A percentile compares a stretch with the other conserved stretches of the same genome.
phyloP scores from a whole-genome alignment of 495 filamentous ascomycete genomes.

The Penicillium manginii region DNA sequence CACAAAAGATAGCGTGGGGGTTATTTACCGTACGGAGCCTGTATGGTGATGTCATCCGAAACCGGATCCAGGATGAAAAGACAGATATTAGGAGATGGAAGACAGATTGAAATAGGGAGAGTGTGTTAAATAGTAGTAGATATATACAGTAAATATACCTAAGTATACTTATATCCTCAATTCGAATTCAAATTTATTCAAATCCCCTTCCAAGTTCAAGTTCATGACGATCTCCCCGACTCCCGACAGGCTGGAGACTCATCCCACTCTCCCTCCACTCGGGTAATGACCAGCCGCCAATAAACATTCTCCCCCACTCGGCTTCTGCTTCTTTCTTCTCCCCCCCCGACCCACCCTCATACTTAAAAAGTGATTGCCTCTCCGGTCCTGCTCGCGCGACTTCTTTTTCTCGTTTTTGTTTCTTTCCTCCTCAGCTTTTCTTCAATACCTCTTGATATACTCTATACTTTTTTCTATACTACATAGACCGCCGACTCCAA shows the following conservation, averaged over 20 bases:
- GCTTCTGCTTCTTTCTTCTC: slow-evolving; percentile 31
- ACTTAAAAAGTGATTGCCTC: slow-evolving; percentile 27
- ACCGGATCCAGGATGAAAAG: background rate
- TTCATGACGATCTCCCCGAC: slow-evolving; percentile 13
- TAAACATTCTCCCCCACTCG: slow-evolving; percentile 28
- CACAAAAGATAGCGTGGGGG: slow-evolving; percentile 30
- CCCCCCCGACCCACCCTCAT: slow-evolving; percentile 37
- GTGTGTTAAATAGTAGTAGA: too few species aligned
- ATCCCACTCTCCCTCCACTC: slow-evolving; percentile 29
- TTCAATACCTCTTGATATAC: background rate
- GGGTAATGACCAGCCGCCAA: slow-evolving; percentile 21
- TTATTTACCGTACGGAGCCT: slow-evolving; percentile 15
- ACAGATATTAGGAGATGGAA: too few species aligned
- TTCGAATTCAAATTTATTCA: background rate
- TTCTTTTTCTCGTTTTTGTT: slow-evolving; percentile 14
- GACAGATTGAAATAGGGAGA: too few species aligned
- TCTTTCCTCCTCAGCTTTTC: background rate
- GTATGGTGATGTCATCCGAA: slow-evolving; percentile 27
- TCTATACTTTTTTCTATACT: background rate
- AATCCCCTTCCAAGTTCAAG: background rate
- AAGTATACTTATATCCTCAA: too few species aligned
- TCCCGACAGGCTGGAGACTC: slow-evolving; percentile 15
- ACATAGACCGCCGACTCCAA: background rate
- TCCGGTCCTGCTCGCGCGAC: slow-evolving; percentile 21
- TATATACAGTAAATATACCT: too few species aligned